phyloP scores from a whole-genome alignment of 2,329 filamentous ascomycete species.

The Colletotrichum scovillei region DNA sequence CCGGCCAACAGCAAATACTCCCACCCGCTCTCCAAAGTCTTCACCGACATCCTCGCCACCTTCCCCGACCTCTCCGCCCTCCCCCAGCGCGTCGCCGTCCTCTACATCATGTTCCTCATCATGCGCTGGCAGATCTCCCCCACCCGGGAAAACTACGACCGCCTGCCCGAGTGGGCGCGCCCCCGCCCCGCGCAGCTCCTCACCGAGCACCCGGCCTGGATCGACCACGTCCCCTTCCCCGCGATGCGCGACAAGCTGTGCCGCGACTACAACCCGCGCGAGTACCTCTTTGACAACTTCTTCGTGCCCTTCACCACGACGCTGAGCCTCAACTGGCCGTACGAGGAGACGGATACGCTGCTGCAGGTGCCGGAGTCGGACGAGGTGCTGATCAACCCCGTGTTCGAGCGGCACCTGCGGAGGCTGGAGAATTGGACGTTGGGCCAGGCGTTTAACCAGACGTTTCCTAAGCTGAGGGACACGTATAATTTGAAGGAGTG shows the following conservation, averaged over 20 bases:
- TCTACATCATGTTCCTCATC: slow-evolving; percentile 88
- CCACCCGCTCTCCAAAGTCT: slow-evolving; percentile 85
- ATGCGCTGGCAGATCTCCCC: slow-evolving; percentile 89
- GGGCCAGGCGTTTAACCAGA: slow-evolving; percentile 73
- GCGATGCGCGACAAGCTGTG: slow-evolving; percentile 77
- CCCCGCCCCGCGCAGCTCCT: slow-evolving; percentile 76
- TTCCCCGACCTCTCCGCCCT: slow-evolving; percentile 83
- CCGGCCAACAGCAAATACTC: slow-evolving; percentile 70
- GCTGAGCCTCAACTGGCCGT: slow-evolving; percentile 85
- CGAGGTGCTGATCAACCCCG: slow-evolving; percentile 84
- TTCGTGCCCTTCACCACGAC: slow-evolving; percentile 85
- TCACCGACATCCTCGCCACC: slow-evolving; percentile 86
- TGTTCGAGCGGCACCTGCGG: slow-evolving; percentile 84
- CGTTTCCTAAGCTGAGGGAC: slow-evolving; percentile 69
- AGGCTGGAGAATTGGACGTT: slow-evolving; percentile 85
- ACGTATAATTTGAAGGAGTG: slow-evolving; percentile 52
- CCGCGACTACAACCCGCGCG: slow-evolving; percentile 55
- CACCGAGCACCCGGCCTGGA: slow-evolving; percentile 80
- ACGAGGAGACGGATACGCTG: slow-evolving; percentile 78
- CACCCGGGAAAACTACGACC: slow-evolving; percentile 81
- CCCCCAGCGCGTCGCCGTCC: slow-evolving; percentile 83
- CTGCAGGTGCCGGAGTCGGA: slow-evolving; percentile 67
- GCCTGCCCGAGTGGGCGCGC: slow-evolving; percentile 78
- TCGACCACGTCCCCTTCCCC: slow-evolving; percentile 85
- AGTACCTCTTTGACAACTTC: slow-evolving; percentile 81